phyloP scores from a whole-genome alignment of 1,284 basidiomycete genomes.

The Ganoderma sinense region DNA sequence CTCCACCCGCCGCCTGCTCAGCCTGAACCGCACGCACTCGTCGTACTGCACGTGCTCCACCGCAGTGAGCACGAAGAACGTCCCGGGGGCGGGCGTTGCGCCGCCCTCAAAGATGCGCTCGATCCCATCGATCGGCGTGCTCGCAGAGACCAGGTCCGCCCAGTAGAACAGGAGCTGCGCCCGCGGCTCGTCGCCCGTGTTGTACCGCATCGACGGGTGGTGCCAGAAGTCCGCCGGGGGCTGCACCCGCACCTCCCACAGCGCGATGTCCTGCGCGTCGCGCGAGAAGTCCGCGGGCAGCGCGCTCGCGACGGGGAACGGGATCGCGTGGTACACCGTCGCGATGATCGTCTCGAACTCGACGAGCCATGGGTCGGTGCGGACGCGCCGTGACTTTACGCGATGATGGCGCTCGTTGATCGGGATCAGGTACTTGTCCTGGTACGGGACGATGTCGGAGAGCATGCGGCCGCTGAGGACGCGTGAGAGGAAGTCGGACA shows the following conservation, averaged over 20 bases:
- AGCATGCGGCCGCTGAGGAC: constrained; percentile 39
- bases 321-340: constrained; percentile 35
- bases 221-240: background rate
- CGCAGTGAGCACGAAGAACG: constrained; percentile 32
- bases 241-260: constrained; percentile 7
- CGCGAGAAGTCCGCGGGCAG: background rate
- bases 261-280: constrained; percentile 3
- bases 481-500: constrained; percentile 42
- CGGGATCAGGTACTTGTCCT: constrained; percentile 40
- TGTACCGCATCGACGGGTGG: background rate
- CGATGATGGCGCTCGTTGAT: constrained; percentile 33
- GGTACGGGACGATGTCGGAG: constrained; percentile 40
- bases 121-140: constrained; percentile 1
- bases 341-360: constrained; percentile 44
- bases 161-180: constrained; percentile 13
- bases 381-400: constrained; percentile 34
- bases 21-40: constrained; percentile 37
- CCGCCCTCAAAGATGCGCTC: constrained; percentile 13
- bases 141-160: background rate
- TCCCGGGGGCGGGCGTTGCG: constrained; percentile 24
- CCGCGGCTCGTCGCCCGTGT: constrained; percentile 1
- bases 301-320: constrained; percentile 38
- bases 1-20: constrained; percentile 34
- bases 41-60: constrained; percentile 33
- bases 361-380: constrained; percentile 41